Percentiles rank a stretch among this genome's conserved stretches.
Conservation (phyloP, 1,139 yeast species). For the Debaryomycetaceae sp. region DNA sequence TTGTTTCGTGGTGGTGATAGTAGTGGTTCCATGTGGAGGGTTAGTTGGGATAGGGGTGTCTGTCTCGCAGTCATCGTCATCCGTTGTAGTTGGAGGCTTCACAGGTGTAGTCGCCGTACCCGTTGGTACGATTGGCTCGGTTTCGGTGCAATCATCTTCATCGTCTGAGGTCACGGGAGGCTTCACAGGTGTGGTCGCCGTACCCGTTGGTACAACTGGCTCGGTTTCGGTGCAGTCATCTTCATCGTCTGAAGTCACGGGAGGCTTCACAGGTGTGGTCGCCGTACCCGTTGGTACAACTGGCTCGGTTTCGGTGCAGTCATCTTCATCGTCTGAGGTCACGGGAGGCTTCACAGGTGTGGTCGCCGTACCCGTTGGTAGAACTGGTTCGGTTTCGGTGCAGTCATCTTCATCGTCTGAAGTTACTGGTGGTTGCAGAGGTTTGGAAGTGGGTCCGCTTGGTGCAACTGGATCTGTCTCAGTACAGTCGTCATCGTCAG, state of each 20-base stretch:
- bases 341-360: constrained; percentile 9
- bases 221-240: constrained; percentile 6
- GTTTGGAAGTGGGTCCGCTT: too few relatives aligned
- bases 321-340: constrained; percentile 5
- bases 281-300: constrained; percentile 8
- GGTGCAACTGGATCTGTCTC: too few relatives aligned
- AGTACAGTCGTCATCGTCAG: too few relatives aligned
- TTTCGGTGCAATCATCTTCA: constrained; percentile 6
- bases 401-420: constrained; percentile 6
- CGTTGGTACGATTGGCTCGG: constrained; percentile 6
- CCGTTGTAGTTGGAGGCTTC: constrained; percentile 9
- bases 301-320: constrained; percentile 6
- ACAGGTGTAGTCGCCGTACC: constrained; percentile 10
- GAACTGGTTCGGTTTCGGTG: constrained; percentile 4
- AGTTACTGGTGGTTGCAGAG: too few relatives aligned
- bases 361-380: constrained; percentile 10
- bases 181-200: constrained; percentile 10
- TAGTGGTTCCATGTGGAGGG: not conserved
- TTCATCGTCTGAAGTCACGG: too few relatives aligned
- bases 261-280: constrained; percentile 10
- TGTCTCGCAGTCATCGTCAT: constrained; percentile 8
- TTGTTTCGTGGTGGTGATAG: not conserved
- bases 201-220: constrained; percentile 7
- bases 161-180: too few relatives aligned
- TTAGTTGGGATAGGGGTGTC: constrained; percentile 1